Conservation (phyloP, 257 asterid genomes). For the Marsdenia floribunda region DNA sequence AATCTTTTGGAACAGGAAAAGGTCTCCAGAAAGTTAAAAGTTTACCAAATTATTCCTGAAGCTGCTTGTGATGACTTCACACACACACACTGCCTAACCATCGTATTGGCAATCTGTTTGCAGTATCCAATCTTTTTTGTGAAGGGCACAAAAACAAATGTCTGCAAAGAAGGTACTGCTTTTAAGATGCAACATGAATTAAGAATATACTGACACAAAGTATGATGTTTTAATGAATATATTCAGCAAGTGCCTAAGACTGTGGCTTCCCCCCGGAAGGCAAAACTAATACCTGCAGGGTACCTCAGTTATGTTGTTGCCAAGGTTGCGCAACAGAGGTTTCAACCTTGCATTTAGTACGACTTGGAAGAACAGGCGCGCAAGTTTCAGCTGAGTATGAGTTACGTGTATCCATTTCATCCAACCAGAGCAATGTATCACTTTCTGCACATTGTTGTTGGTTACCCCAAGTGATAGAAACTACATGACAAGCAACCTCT, state of each 20-base stretch:
- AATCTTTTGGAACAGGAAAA: not conserved
- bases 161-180: not conserved
- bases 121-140: not conserved
- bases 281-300: conserved; percentile 47
- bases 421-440: conserved; percentile 47
- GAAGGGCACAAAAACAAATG: not conserved
- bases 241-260: conserved; percentile 8
- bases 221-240: conserved; percentile 8
- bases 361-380: conserved; percentile 39
- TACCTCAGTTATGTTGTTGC: conserved; percentile 37
- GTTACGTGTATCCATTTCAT: conserved; percentile 37
- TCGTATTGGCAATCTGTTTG: not conserved
- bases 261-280: not conserved
- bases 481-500: conserved; percentile 77
- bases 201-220: not conserved
- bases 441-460: conserved; percentile 33
- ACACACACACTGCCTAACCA: too few species aligned
- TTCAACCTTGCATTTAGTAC: conserved; percentile 26
- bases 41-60: too few species aligned
- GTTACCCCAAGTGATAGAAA: conserved; percentile 36
- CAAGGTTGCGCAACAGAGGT: conserved; percentile 19
- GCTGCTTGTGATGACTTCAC: too few species aligned
- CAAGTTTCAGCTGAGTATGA: conserved; percentile 37
- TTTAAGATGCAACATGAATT: not conserved
- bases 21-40: not conserved